These are phyloP conservation scores for Erigeron philadelphicus DNA, from an alignment of 140 eudicot genomes.

Conservation along the genomic window DNA sequence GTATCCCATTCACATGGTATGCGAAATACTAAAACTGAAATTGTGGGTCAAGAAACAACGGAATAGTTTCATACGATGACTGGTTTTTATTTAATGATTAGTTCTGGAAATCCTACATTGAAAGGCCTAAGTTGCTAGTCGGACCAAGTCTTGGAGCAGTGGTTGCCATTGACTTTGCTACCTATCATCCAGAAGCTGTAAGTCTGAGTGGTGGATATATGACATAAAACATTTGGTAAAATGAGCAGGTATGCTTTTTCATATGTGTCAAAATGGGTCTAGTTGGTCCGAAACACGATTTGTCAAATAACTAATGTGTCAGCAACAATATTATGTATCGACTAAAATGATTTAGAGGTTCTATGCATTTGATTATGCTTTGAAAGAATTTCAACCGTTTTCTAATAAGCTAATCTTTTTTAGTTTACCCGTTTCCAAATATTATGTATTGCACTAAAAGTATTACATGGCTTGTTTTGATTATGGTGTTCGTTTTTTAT, in stretches of 20 bases:
- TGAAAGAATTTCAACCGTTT: too few species aligned
- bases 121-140: constrained; percentile 77
- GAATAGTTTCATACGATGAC: neutral
- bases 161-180: constrained; percentile 78
- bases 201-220: constrained; percentile 21
- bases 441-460: too few species aligned
- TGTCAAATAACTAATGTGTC: too few species aligned
- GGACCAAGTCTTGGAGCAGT: constrained; percentile 99
- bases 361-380: too few species aligned
- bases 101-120: constrained; percentile 81
- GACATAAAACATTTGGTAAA: too few species aligned
- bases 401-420: too few species aligned
- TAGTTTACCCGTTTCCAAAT: too few species aligned
- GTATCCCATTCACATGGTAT: constrained; percentile 9
- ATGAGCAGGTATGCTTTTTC: too few species aligned
- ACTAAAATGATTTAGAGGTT: too few species aligned
- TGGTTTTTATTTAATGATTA: constrained; percentile 24
- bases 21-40: constrained; percentile 2
- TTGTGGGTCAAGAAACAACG: neutral
- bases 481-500: constrained; percentile 15
- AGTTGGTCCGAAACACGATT: too few species aligned
- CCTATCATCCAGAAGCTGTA: constrained; percentile 87
- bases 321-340: too few species aligned
- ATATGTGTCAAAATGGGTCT: too few species aligned
- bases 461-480: neutral